phyloP scores from a whole-genome alignment of 352 stramenopile genomes.

The Phytophthora litchii region DNA sequence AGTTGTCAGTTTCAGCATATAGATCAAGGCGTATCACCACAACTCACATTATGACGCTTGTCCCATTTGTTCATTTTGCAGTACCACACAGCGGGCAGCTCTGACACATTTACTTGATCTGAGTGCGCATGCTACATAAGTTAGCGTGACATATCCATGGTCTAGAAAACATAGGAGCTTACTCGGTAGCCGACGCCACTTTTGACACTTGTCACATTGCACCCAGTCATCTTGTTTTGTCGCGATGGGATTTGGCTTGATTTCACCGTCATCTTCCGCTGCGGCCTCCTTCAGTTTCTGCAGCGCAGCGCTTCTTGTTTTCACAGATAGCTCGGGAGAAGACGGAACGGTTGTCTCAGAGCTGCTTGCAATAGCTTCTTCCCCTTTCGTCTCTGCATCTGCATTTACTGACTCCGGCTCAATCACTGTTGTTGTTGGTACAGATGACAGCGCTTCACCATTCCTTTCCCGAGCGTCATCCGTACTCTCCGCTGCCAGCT shows the following conservation, averaged over 20 bases:
- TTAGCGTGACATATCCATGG: neutral
- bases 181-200: slow-evolving; percentile 85
- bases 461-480: neutral
- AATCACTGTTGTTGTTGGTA: slow-evolving; percentile 3
- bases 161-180: slow-evolving; percentile 15
- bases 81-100: slow-evolving; percentile 79
- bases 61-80: slow-evolving; percentile 90
- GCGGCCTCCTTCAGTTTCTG: slow-evolving; percentile 57
- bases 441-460: neutral
- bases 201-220: slow-evolving; percentile 87
- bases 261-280: slow-evolving; percentile 47
- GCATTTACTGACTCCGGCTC: neutral
- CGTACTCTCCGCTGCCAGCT: slow-evolving; percentile 26
- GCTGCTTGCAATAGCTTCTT: slow-evolving; percentile 10
- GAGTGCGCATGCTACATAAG: slow-evolving; percentile 1
- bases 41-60: slow-evolving; percentile 73
- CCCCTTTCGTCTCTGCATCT: slow-evolving; percentile 18
- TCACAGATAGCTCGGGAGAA: slow-evolving; percentile 47
- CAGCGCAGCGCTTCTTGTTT: slow-evolving; percentile 58
- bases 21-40: neutral
- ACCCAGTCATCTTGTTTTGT: slow-evolving; percentile 89
- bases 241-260: slow-evolving; percentile 50
- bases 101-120: slow-evolving; percentile 82
- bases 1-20: slow-evolving; percentile 4
- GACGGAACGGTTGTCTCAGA: slow-evolving; percentile 26